Conservation (phyloP, 2,329 filamentous ascomycete genomes). For the Purpureocillium lavendulum region DNA sequence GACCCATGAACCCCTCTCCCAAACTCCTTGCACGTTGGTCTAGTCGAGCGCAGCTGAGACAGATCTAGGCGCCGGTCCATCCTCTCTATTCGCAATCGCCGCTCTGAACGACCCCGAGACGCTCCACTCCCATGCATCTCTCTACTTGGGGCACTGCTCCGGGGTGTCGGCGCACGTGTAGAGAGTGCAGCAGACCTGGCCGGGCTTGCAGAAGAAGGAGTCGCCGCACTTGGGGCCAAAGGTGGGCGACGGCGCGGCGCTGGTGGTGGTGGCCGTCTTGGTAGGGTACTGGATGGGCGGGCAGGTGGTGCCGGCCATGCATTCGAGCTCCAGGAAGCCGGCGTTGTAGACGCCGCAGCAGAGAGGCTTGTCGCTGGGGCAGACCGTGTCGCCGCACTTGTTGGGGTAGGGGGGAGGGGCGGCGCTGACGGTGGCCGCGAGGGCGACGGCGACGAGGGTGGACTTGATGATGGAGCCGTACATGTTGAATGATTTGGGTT, state of each 20-base stretch:
- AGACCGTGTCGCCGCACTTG: conserved; percentile 3
- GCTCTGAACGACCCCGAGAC: too few relatives aligned
- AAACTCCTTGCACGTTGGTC: too few relatives aligned
- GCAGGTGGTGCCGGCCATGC: background rate
- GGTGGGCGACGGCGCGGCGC: background rate
- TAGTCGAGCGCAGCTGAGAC: too few relatives aligned
- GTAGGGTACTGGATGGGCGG: background rate
- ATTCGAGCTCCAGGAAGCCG: background rate
- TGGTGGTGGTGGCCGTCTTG: background rate
- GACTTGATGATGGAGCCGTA: too few relatives aligned
- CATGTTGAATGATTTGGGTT: too few relatives aligned
- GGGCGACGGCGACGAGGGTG: conserved; percentile 1
- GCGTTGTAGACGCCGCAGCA: conserved; percentile 1
- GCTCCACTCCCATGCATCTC: too few relatives aligned
- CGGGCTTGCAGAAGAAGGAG: conserved; percentile 6
- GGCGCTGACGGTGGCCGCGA: conserved; percentile 6
- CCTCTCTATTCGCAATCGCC: too few relatives aligned
- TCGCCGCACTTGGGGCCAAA: conserved; percentile 7
- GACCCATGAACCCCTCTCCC: too few relatives aligned
- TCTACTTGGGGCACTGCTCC: conserved; percentile 7
- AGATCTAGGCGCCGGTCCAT: too few relatives aligned
- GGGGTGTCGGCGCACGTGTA: conserved; percentile 6
- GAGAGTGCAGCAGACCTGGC: conserved; percentile 7
- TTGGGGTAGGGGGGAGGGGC: conserved; percentile 3
- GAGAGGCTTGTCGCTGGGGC: background rate